Percentiles rank a stretch among this genome's conserved stretches.
These are phyloP conservation scores for Malus hybrid DNA, from an alignment of 331 rosid species.

Conservation along the genomic window DNA sequence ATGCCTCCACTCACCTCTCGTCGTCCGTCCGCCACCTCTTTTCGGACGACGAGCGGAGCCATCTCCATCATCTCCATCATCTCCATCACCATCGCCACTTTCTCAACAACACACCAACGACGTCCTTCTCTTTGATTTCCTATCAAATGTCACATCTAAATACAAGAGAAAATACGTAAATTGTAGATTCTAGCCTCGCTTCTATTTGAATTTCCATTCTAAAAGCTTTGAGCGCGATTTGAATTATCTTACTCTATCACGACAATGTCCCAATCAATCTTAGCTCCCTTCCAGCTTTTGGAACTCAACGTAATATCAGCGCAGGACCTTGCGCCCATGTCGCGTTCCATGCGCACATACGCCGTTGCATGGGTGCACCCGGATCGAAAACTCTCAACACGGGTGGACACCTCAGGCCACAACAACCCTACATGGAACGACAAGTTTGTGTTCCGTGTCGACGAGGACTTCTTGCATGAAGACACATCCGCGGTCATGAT, in stretches of 20 bases:
- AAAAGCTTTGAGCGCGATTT: not conserved
- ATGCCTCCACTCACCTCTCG: conserved; percentile 20
- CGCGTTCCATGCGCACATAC: conserved; percentile 73
- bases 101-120: not conserved
- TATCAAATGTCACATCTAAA: not conserved
- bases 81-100: not conserved
- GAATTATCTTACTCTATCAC: not conserved
- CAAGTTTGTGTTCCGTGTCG: conserved; percentile 79
- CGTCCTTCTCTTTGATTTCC: not conserved
- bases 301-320: conserved; percentile 80
- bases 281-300: conserved; percentile 62
- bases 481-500: conserved; percentile 60
- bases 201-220: not conserved
- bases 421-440: conserved; percentile 86
- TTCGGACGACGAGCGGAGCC: conserved; percentile 32
- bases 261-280: conserved; percentile 39
- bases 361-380: conserved; percentile 91
- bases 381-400: conserved; percentile 69
- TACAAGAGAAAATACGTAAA: not conserved
- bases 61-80: not conserved
- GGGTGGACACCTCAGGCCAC: conserved; percentile 64
- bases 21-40: conserved; percentile 15
- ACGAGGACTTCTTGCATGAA: conserved; percentile 49
- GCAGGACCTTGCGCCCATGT: conserved; percentile 55
- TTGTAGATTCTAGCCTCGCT: not conserved